phyloP scores from a whole-genome alignment of 2,329 filamentous ascomycete species.

The Botryotinia calthae region DNA sequence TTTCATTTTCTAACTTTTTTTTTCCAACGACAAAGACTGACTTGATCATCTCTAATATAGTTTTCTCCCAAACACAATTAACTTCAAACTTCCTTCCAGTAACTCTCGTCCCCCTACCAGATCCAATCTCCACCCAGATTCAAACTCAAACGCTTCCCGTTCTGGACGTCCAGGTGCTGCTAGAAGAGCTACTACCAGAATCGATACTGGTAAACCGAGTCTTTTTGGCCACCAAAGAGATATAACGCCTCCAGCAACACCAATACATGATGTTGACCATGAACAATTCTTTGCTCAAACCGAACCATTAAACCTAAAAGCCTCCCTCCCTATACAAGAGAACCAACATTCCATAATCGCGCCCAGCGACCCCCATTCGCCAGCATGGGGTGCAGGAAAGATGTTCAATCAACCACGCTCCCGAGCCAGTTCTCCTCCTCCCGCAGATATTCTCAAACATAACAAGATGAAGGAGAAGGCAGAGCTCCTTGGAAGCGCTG shows the following conservation, averaged over 20 bases:
- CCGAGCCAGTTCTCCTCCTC: constrained; percentile 69
- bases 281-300: constrained; percentile 56
- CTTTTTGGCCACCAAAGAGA: constrained; percentile 36
- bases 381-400: constrained; percentile 63
- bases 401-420: constrained; percentile 66
- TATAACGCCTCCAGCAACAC: constrained; percentile 38
- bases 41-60: constrained; percentile 45
- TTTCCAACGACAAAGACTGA: constrained; percentile 5
- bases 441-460: constrained; percentile 72
- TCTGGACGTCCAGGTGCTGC: constrained; percentile 24
- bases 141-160: not conserved
- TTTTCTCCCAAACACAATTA: constrained; percentile 87
- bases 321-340: constrained; percentile 52
- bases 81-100: constrained; percentile 68
- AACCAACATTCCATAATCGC: constrained; percentile 54
- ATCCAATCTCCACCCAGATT: constrained; percentile 6
- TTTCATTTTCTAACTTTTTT: not conserved
- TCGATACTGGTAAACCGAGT: constrained; percentile 51
- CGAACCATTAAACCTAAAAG: constrained; percentile 49
- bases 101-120: constrained; percentile 41
- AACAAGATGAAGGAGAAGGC: constrained; percentile 56
- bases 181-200: constrained; percentile 48
- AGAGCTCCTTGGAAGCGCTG: constrained; percentile 55
- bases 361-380: constrained; percentile 71
- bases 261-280: constrained; percentile 40